These are phyloP conservation scores for Mimosa pudica DNA, from an alignment of 306 rosid species.

Conservation along the genomic window DNA sequence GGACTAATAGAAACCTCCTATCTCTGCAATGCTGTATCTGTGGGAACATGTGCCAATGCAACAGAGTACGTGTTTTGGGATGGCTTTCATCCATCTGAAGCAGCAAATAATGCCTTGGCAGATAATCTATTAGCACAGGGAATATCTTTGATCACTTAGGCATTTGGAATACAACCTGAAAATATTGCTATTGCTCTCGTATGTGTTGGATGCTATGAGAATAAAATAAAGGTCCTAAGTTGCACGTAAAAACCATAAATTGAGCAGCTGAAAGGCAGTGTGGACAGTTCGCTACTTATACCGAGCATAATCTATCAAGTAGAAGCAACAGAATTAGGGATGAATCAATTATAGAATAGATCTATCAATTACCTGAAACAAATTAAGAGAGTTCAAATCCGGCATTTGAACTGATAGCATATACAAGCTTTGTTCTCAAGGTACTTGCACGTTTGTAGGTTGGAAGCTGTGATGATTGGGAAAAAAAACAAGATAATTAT, in stretches of 20 bases:
- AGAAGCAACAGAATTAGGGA: conserved; percentile 26
- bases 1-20: conserved; percentile 60
- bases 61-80: conserved; percentile 66
- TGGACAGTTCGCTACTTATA: conserved; percentile 23
- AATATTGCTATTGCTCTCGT: conserved; percentile 13
- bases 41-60: conserved; percentile 61
- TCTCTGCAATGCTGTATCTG: conserved; percentile 55
- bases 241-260: background rate
- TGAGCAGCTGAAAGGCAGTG: conserved; percentile 5
- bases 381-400: conserved; percentile 93
- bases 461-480: conserved; percentile 70
- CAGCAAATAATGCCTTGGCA: conserved; percentile 60
- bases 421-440: conserved; percentile 79
- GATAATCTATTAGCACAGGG: conserved; percentile 54
- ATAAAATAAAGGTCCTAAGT: background rate
- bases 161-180: background rate
- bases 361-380: conserved; percentile 44
- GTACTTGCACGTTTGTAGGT: conserved; percentile 91
- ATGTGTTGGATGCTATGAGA: background rate
- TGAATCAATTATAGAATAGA: conserved; percentile 18
- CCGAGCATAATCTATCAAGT: conserved; percentile 25
- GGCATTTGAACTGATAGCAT: conserved; percentile 92
- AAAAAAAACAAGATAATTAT: conserved; percentile 7
- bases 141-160: conserved; percentile 30
- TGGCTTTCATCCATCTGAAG: conserved; percentile 69